A percentile compares a stretch with the other conserved stretches of the same genome.
These are phyloP conservation scores for Gossypium stocksii DNA, from an alignment of 345 rosid genomes.

Conservation along the genomic window DNA sequence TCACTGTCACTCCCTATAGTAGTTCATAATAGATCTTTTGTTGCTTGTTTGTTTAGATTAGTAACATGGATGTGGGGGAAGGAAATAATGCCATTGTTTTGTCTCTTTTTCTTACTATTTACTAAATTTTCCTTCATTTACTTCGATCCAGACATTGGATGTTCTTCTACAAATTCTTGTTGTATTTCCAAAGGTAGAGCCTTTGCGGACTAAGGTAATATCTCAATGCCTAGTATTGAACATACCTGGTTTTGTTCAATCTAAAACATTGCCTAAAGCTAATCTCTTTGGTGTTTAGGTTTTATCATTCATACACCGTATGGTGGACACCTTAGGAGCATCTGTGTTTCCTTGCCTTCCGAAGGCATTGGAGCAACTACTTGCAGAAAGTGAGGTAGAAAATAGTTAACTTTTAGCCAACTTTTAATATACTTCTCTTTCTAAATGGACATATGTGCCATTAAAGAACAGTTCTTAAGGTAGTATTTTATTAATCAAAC, in stretches of 20 bases:
- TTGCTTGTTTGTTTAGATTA: not conserved
- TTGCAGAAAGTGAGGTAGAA: slow-evolving; percentile 86
- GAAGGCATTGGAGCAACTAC: slow-evolving; percentile 82
- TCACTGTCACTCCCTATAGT: not conserved
- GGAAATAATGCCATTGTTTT: not conserved
- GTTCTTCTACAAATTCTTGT: slow-evolving; percentile 75
- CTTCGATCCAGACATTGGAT: slow-evolving; percentile 74
- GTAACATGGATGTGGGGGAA: not conserved
- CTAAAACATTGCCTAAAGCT: slow-evolving; percentile 20
- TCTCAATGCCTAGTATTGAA: slow-evolving; percentile 17
- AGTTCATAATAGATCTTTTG: not conserved
- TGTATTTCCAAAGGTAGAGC: slow-evolving; percentile 74
- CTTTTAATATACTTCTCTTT: slow-evolving; percentile 3
- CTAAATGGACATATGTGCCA: not conserved
- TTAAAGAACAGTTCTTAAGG: not conserved
- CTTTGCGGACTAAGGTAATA: slow-evolving; percentile 77
- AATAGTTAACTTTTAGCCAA: not conserved
- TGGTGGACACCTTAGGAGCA: slow-evolving; percentile 91
- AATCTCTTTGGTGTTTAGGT: slow-evolving; percentile 45
- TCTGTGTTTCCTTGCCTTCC: slow-evolving; percentile 94
- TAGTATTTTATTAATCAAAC: not conserved
- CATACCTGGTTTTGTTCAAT: not conserved
- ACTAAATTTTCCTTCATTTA: slow-evolving; percentile 13
- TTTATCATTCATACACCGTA: slow-evolving; percentile 89
- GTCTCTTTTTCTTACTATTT: not conserved